Evolutionary conservation across 768 basidiomycete species (phyloP), one percentile per base, ranked within the genome.

Genomic region (Phylloporus sp.): DNA sequence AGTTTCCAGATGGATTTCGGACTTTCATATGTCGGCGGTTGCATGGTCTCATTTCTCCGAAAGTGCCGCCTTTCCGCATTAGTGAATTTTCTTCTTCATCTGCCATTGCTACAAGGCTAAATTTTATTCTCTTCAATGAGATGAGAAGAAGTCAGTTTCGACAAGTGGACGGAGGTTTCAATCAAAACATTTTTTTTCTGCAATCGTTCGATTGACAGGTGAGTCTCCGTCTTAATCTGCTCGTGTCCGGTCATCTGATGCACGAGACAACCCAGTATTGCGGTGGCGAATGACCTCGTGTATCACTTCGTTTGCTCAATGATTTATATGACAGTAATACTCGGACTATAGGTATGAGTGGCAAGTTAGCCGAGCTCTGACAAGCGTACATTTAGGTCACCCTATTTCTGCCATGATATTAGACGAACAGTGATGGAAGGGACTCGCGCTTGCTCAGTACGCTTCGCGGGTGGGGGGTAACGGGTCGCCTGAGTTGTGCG

Each of bases 21-120:
- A 66, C 66, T 66, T 66, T 66, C 60, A 63, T 62, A 54, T 62
- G 63, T 65, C 57, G 54, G 53, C 62, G 55, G 55, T 63, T 59
- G 43, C 53, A 53, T 58, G 35, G 35, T 52, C 47, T 46, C 55
- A 51, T 62, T 64, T 57, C 50, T 62, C 59, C 66, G 58, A 57
- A 63, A 58, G 48, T 57, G 55, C 56, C 42, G 54, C 58, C 45
- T 29, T 57, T 55, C 53, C 55, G 31, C 62, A 59, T 50, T 27
- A 44, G 35, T 28, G 44, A 53, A 49, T 51, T 45, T 46, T 59
- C 36, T 49, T 47, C 28, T 40, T 34, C 56, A 61, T 66, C 58
- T 50, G 36, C 60, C 53, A 39, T 45, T 41, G 49, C 49, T 57
- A 63, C 52, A 61, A 55, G 56, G 32, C 40, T 29, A 32, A 50